Evolutionary conservation across 345 rosid genomes (phyloP).

Genomic region (Ceriops tagal): DNA sequence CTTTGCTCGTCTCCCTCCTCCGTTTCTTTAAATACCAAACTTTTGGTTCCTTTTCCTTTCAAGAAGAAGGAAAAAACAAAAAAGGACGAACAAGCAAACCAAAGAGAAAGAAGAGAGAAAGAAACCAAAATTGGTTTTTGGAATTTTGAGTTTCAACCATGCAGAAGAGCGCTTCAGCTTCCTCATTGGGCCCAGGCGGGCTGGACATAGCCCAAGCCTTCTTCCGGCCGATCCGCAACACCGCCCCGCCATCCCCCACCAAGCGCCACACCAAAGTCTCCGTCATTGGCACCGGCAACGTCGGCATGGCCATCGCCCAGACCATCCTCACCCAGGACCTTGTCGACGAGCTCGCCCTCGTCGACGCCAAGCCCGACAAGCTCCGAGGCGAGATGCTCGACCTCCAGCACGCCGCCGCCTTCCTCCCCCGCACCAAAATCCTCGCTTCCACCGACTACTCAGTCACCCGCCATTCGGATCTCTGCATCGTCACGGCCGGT

Average conservation of each 20-base stretch:
- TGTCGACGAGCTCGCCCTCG: conserved; percentile 68
- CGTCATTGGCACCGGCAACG: conserved; percentile 84
- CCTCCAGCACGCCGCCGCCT: conserved; percentile 98
- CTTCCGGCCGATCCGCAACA: conserved; percentile 58
- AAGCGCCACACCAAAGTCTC: conserved; percentile 64
- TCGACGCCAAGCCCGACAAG: conserved; percentile 59
- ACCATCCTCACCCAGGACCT: conserved; percentile 88
- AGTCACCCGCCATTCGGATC: conserved; percentile 71
- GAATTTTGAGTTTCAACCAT: conserved; percentile 19
- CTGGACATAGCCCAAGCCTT: conserved; percentile 60
- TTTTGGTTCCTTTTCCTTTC: neutral
- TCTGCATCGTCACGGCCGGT: conserved; percentile 87
- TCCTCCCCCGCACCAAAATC: conserved; percentile 86
- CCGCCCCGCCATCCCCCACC: conserved; percentile 54
- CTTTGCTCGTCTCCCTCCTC: neutral
- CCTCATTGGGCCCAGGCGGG: conserved; percentile 65
- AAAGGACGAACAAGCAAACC: too few species aligned
- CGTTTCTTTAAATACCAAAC: neutral
- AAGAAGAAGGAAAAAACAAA: too few species aligned
- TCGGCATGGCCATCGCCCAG: conserved; percentile 98
- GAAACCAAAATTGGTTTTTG: neutral
- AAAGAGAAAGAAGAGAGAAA: neutral
- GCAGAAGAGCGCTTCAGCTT: conserved; percentile 49
- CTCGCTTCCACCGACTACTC: conserved; percentile 63
- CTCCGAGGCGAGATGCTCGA: conserved; percentile 97